Conservation (phyloP, 768 basidiomycete genomes). For the Xerocomellus dryophilus region DNA sequence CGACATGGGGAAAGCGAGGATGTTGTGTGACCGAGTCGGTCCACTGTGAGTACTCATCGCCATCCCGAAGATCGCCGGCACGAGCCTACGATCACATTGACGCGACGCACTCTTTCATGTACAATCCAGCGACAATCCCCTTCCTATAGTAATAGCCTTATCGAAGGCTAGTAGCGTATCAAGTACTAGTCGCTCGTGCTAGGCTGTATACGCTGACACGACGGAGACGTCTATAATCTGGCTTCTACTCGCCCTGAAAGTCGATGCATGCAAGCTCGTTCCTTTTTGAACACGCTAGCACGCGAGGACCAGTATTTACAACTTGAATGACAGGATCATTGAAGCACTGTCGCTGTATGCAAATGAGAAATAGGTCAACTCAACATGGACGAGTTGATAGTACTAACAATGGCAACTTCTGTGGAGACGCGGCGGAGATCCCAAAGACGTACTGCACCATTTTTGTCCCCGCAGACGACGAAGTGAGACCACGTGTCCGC, state of each 20-base stretch:
- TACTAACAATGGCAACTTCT: conserved; percentile 25
- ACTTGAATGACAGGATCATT: conserved; percentile 39
- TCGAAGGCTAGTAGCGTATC: neutral
- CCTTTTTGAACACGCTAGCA: conserved; percentile 40
- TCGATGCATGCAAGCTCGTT: conserved; percentile 34
- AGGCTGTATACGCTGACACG: neutral
- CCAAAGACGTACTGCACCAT: conserved; percentile 46
- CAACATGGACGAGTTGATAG: neutral
- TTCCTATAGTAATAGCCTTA: neutral
- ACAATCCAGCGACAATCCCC: neutral
- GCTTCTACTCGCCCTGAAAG: conserved; percentile 17
- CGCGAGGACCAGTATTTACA: conserved; percentile 30
- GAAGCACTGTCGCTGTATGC: conserved; percentile 34
- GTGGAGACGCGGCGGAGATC: conserved; percentile 41
- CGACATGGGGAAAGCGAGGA: conserved; percentile 21
- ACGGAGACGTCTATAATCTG: neutral
- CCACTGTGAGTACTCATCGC: neutral
- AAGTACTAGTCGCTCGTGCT: neutral
- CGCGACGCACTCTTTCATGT: neutral
- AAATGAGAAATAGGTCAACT: neutral
- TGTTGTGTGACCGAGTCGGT: neutral
- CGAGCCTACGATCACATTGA: neutral
- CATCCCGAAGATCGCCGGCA: conserved; percentile 3
- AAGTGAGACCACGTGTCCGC: conserved; percentile 32
- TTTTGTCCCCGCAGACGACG: conserved; percentile 44